These are phyloP conservation scores for Biscogniauxia sp. DNA, from an alignment of 2,329 filamentous ascomycete species.

Conservation along the genomic window DNA sequence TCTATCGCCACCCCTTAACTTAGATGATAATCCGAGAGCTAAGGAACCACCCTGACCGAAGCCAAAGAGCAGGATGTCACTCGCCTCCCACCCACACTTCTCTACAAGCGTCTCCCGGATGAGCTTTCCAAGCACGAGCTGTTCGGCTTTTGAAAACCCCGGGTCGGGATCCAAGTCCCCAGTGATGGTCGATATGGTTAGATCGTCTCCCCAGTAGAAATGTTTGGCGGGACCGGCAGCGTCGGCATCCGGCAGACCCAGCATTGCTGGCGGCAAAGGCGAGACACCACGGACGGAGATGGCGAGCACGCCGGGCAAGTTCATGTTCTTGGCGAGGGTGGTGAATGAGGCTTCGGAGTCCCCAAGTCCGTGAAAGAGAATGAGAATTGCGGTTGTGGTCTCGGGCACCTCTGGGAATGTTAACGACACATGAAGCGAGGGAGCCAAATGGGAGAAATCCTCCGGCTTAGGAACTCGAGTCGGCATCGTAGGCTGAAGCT, in stretches of 20 bases:
- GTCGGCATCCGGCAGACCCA: constrained; percentile 39
- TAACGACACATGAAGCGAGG: constrained; percentile 43
- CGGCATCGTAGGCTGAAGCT: constrained; percentile 38
- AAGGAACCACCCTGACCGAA: constrained; percentile 67
- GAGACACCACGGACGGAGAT: constrained; percentile 71
- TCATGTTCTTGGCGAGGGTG: constrained; percentile 64
- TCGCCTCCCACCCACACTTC: constrained; percentile 57
- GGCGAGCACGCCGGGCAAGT: constrained; percentile 73
- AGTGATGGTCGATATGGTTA: constrained; percentile 49
- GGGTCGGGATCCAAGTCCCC: constrained; percentile 61
- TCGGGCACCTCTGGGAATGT: constrained; percentile 54
- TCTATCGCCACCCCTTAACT: constrained; percentile 35
- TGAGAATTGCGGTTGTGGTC: constrained; percentile 69
- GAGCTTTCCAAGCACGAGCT: constrained; percentile 48
- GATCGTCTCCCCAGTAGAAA: constrained; percentile 68
- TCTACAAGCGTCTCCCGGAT: constrained; percentile 50
- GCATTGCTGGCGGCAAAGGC: constrained; percentile 65
- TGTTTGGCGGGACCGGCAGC: constrained; percentile 30
- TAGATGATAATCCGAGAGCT: constrained; percentile 54
- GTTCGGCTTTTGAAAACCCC: constrained; percentile 52
- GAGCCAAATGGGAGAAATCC: constrained; percentile 47
- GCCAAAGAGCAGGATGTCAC: constrained; percentile 63
- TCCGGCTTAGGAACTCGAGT: constrained; percentile 47
- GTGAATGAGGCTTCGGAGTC: constrained; percentile 70
- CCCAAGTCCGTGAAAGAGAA: constrained; percentile 83